phyloP scores from a whole-genome alignment of 441 rosid genomes.

The Cnidoscolus chayamansa region DNA sequence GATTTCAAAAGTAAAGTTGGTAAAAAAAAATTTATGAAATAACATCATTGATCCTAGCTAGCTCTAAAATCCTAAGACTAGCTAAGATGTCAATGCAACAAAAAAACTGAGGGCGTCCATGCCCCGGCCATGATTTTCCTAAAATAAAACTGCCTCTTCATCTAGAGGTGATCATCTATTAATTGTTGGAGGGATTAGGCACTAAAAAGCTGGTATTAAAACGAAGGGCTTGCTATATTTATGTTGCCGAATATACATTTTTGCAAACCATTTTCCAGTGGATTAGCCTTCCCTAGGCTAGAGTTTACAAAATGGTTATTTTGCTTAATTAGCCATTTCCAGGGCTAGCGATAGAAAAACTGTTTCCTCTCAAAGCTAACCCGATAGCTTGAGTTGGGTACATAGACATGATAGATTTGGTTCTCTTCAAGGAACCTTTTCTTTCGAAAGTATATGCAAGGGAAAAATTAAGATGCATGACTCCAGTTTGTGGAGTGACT shows the following conservation, averaged over 20 bases:
- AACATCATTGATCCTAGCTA: slow-evolving; percentile 44
- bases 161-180: slow-evolving; percentile 7
- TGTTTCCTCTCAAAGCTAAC: slow-evolving; percentile 40
- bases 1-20: slow-evolving; percentile 19
- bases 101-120: slow-evolving; percentile 28
- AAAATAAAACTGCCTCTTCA: slow-evolving; percentile 35
- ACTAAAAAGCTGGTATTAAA: slow-evolving; percentile 32
- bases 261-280: slow-evolving; percentile 40
- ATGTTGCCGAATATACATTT: slow-evolving; percentile 44
- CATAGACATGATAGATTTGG: slow-evolving; percentile 28
- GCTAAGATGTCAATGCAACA: slow-evolving; percentile 47
- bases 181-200: slow-evolving; percentile 32
- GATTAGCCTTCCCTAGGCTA: slow-evolving; percentile 65
- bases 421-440: slow-evolving; percentile 47
- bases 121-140: slow-evolving; percentile 32
- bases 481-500: slow-evolving; percentile 42
- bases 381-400: slow-evolving; percentile 43
- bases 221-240: slow-evolving; percentile 38
- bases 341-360: slow-evolving; percentile 17
- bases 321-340: slow-evolving; percentile 27
- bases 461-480: slow-evolving; percentile 44
- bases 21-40: slow-evolving; percentile 21
- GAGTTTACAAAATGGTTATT: slow-evolving; percentile 24
- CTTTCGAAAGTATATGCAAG: slow-evolving; percentile 36
- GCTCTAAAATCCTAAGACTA: slow-evolving; percentile 58